Evolutionary conservation across 176 grass and related monocot genomes (phyloP).

Genomic region (Aechmea fasciata): DNA sequence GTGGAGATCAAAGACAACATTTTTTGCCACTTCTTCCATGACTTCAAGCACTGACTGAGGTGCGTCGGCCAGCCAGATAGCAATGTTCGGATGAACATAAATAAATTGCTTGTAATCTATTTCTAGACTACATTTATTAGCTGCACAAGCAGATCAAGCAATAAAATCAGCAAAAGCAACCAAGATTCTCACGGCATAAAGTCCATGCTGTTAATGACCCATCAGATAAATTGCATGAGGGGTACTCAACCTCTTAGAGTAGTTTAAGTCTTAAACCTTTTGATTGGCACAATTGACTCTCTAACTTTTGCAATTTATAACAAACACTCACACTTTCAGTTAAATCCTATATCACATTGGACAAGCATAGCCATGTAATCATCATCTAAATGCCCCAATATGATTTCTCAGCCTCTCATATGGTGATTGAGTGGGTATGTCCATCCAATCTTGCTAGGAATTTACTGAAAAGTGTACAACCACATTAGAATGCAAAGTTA

Average conservation of each 20-base stretch:
- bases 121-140: constrained; percentile 90
- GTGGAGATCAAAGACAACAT: constrained; percentile 90
- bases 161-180: not conserved
- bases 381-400: too few relatives aligned
- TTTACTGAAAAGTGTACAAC: too few relatives aligned
- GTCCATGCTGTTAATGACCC: not conserved
- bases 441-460: too few relatives aligned
- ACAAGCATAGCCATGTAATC: too few relatives aligned
- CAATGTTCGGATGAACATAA: constrained; percentile 90
- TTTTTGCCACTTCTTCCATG: constrained; percentile 90
- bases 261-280: too few relatives aligned
- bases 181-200: not conserved
- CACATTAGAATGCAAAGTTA: too few relatives aligned
- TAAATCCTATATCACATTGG: too few relatives aligned
- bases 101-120: constrained; percentile 97
- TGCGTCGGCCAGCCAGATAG: constrained; percentile 92
- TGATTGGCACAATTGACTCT: too few relatives aligned
- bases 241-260: too few relatives aligned
- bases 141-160: constrained; percentile 31
- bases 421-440: not conserved
- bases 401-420: not conserved
- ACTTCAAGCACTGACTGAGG: constrained; percentile 95
- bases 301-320: too few relatives aligned
- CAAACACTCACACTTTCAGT: too few relatives aligned
- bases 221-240: too few relatives aligned